Evolutionary conservation across 495 filamentous ascomycete species (phyloP), one percentile per base, ranked within the genome.

Genomic region (Podospora appendiculata): DNA sequence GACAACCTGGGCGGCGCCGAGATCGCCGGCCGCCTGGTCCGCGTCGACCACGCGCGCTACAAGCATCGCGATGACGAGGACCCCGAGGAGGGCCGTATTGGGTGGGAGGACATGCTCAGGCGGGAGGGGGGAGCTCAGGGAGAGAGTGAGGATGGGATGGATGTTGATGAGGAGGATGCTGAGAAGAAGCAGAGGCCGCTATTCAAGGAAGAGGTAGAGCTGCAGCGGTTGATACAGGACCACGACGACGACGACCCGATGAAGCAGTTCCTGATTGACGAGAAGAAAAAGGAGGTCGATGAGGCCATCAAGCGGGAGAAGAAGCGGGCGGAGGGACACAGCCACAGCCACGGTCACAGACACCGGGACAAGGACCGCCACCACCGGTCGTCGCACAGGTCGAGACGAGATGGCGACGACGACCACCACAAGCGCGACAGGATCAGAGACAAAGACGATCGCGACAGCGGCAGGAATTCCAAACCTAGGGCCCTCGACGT

Each of bases 241-340:
- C 86, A 94, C 56, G 92, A 96, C 57, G 91, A 96, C 18, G 93
- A 96, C 59, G 92, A 98, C 70, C 92, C 93, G 2, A 96, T 97
- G 93, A 97, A 96, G 70, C 81, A 82, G 47, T 94, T 87, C 63
- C 66, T 96, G 46, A 79, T 96, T 19, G 74, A 89, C 42, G 86
- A 93, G 71, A 96, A 96, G 79, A 88, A 85, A 61, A 87, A 90
- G 56, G 89, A 96, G 65, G 81, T 95, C 35, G 80, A 84, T 35
- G 76, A 71, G 46, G 90, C 89, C 1, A 60, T 88, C 58, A 74
- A 77, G 55, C 80, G 69, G 55, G 68, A 78, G 50, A 72, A 74
- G 52, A 71, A 47, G 43, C 60, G 61, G 43, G 61, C 44, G 32
- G 70, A 70, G 48, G 67, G 58, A 55, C 69, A 63, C 9, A 63